Evolutionary conservation across 345 rosid genomes (phyloP).

Genomic region (Rhizophora mangle): DNA sequence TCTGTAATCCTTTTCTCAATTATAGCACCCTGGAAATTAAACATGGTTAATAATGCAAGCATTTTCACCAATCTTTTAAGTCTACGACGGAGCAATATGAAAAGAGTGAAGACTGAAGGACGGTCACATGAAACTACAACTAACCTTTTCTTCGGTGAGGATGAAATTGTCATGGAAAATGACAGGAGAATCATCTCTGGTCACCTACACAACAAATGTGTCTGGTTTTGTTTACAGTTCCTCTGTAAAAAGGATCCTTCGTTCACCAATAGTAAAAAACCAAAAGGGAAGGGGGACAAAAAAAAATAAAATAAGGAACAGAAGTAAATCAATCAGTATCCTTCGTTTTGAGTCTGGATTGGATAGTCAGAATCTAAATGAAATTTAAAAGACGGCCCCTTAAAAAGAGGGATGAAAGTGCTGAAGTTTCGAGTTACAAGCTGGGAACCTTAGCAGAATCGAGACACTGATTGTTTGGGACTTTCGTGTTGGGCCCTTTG

Average conservation of each 20-base stretch:
- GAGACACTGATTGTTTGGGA: too few species aligned
- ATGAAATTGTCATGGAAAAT: constrained; percentile 37
- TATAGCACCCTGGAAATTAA: constrained; percentile 20
- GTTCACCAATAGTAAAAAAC: constrained; percentile 1
- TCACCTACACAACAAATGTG: constrained; percentile 17
- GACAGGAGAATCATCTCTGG: constrained; percentile 29
- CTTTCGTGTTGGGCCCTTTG: too few species aligned
- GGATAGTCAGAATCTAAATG: too few species aligned
- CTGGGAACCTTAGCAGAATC: not conserved
- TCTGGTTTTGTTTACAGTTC: constrained; percentile 1
- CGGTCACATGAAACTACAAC: not conserved
- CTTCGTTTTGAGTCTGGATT: not conserved
- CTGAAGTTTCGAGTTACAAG: not conserved
- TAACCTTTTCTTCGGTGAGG: constrained; percentile 20
- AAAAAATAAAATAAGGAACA: constrained; percentile 1
- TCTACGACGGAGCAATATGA: too few species aligned
- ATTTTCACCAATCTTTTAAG: too few species aligned
- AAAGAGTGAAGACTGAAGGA: too few species aligned
- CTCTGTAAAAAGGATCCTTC: constrained; percentile 2
- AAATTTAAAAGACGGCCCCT: not conserved
- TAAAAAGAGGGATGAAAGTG: not conserved
- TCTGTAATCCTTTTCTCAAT: constrained; percentile 25
- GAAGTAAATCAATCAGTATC: constrained; percentile 23
- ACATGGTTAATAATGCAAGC: not conserved
- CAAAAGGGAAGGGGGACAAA: not conserved